A percentile compares a stretch with the other conserved stretches of the same genome.
Conservation (phyloP, 2,329 filamentous ascomycete genomes). For the Rhytidhysteron rufulum region DNA sequence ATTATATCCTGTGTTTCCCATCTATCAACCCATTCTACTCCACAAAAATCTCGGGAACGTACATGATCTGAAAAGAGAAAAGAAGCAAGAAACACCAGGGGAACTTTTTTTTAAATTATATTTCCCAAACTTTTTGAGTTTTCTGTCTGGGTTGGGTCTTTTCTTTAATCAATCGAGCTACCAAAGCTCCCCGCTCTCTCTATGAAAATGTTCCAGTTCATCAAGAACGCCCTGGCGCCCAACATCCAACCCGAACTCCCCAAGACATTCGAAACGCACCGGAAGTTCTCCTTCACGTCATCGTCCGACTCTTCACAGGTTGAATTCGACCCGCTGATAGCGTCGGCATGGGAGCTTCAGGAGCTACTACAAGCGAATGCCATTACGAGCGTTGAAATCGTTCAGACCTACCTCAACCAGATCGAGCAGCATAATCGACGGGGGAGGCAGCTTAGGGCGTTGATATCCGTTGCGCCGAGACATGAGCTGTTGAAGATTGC, state of each 20-base stretch:
- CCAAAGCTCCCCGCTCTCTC: too few relatives aligned
- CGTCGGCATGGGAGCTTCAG: constrained; percentile 28
- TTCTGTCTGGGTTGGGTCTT: too few relatives aligned
- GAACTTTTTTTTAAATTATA: too few relatives aligned
- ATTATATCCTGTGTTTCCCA: too few relatives aligned
- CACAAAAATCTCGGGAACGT: too few relatives aligned
- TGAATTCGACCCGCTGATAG: constrained; percentile 30
- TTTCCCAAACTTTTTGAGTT: too few relatives aligned
- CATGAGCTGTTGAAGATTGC: constrained; percentile 35
- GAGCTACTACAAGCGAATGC: constrained; percentile 25
- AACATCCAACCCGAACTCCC: constrained; percentile 20
- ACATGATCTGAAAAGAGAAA: too few relatives aligned
- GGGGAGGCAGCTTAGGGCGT: constrained; percentile 31
- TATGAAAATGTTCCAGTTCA: constrained; percentile 1
- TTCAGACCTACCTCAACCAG: constrained; percentile 29
- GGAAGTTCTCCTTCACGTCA: constrained; percentile 26
- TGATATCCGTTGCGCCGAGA: constrained; percentile 37
- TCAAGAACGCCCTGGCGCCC: constrained; percentile 25
- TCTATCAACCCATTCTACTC: too few relatives aligned
- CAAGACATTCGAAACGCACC: constrained; percentile 11
- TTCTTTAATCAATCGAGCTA: too few relatives aligned
- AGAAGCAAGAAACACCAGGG: too few relatives aligned
- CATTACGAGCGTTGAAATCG: constrained; percentile 32
- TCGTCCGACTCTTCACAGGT: constrained; percentile 17
- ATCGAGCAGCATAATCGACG: constrained; percentile 33